A percentile compares a stretch with the other conserved stretches of the same genome.
These are phyloP conservation scores for Anisodus tanguticus DNA, from an alignment of 257 asterid species.

Conservation along the genomic window DNA sequence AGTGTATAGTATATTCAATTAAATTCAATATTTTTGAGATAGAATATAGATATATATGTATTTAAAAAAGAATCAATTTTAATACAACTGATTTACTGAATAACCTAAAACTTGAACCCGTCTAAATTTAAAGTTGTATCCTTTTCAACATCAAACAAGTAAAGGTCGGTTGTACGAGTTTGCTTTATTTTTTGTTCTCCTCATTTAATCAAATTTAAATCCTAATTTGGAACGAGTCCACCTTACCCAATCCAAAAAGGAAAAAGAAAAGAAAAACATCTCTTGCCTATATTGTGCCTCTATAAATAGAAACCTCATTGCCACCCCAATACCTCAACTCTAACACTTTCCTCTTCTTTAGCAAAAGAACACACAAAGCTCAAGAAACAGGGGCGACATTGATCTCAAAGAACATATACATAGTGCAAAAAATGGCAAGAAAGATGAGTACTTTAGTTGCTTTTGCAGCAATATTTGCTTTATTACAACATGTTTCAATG, in stretches of 20 bases:
- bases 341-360: not conserved
- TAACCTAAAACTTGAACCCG: too few species aligned
- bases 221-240: conserved; percentile 13
- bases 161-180: too few species aligned
- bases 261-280: not conserved
- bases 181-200: too few species aligned
- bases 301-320: conserved; percentile 18
- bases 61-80: too few species aligned
- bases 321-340: not conserved
- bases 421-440: conserved; percentile 44
- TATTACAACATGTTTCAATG: conserved; percentile 41
- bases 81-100: too few species aligned
- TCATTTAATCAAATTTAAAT: not conserved
- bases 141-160: too few species aligned
- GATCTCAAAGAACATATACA: conserved; percentile 44
- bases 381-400: conserved; percentile 46
- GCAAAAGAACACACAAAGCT: not conserved
- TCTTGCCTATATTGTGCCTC: not conserved
- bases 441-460: conserved; percentile 36
- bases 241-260: not conserved
- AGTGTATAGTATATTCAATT: too few species aligned
- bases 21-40: too few species aligned
- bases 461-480: conserved; percentile 45
- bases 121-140: too few species aligned
- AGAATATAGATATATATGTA: too few species aligned